Evolutionary conservation across 495 filamentous ascomycete species (phyloP), one percentile per base, ranked within the genome.

Genomic region (Aspergillus saccharolyticus): DNA sequence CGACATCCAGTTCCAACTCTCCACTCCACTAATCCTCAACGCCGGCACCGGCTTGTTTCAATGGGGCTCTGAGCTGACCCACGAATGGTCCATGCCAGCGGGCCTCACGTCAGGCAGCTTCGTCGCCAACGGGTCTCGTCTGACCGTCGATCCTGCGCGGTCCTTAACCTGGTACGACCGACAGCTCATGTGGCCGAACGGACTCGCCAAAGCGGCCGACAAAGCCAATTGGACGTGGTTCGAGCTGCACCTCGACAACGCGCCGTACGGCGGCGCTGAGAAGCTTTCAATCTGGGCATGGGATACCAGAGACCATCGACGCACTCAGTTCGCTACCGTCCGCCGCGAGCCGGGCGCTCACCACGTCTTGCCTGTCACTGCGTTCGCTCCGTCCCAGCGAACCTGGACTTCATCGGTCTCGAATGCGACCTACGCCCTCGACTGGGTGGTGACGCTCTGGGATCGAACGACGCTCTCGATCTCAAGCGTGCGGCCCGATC

Each of bases 131-230:
- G 28, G 46, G 3, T 16, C 17, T 15, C 12, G 10, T 2, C 12
- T 56, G n/a, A 42, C 25, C 28, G 24, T 56, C 24, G 54, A 56
- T 21, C 21, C 44, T 6, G 9, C 16, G 0, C 25, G 17, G 15
- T 56, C 54, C 1, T 3, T 50, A 17, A 56, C 54, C 22, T 56
- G 54, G 54, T 56, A 56, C 20, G 54, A 56, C 30, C 54, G 54
- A 1, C 54, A 56, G 24, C 15, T 48, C 16, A 42, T 20, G 12
- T 28, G 25, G 25, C 25, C 25, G 25, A 28, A 28, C 9, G 9
- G 4, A 28, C 22, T 46, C 16, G 20, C 14, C 5, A 19, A 15
- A 1, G 45, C 28, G 25, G 8, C 45, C n/a, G 1, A 28, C 45
- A n/a, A 14, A 20, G 28, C 45, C 5, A 56, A 50, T 28, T 56